These are phyloP conservation scores for Russula virescens DNA, from an alignment of 768 basidiomycete species.

Conservation along the genomic window DNA sequence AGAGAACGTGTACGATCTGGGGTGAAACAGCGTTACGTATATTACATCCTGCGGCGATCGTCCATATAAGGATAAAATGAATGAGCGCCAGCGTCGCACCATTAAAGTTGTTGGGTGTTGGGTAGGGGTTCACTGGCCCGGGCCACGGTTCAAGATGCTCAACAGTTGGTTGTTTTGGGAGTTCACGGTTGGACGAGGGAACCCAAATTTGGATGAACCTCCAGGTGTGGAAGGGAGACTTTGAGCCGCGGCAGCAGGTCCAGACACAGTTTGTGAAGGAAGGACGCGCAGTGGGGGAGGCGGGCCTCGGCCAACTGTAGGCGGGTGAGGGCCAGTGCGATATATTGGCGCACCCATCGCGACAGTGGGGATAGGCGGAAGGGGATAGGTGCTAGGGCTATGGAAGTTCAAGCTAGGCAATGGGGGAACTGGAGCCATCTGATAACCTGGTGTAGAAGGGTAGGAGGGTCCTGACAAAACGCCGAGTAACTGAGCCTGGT, in stretches of 20 bases:
- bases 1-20: slow-evolving; percentile 14
- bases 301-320: slow-evolving; percentile 2
- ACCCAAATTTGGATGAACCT: slow-evolving; percentile 1
- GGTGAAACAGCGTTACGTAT: slow-evolving; percentile 17
- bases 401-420: slow-evolving; percentile 7
- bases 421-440: slow-evolving; percentile 12
- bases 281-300: slow-evolving; percentile 17
- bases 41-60: slow-evolving; percentile 18
- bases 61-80: slow-evolving; percentile 20
- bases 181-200: background rate
- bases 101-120: background rate
- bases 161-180: slow-evolving; percentile 12
- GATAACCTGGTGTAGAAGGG: slow-evolving; percentile 15
- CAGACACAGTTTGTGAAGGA: slow-evolving; percentile 11
- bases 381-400: background rate
- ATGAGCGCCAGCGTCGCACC: background rate
- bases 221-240: background rate
- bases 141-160: slow-evolving; percentile 19
- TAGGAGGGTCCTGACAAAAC: slow-evolving; percentile 37
- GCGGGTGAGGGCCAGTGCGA: slow-evolving; percentile 15
- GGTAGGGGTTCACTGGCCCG: slow-evolving; percentile 15
- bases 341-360: slow-evolving; percentile 10
- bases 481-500: slow-evolving; percentile 44
- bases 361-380: slow-evolving; percentile 13
- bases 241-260: background rate